A percentile compares a stretch with the other conserved stretches of the same genome.
These are phyloP conservation scores for Suillus fuscotomentosus DNA, from an alignment of 768 basidiomycete genomes.

Conservation along the genomic window DNA sequence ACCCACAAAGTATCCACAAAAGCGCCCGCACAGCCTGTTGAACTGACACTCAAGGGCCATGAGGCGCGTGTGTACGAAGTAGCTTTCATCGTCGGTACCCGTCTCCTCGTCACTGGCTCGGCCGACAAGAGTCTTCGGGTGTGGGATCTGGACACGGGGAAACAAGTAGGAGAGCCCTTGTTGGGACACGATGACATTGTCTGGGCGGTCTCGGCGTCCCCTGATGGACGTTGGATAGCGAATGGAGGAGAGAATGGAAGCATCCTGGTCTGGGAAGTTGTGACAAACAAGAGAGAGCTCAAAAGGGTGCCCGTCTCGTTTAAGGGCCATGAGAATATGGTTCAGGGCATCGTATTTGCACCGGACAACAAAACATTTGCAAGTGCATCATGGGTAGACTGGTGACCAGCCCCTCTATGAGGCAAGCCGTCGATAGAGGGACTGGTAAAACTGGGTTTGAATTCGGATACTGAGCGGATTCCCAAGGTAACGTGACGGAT, in stretches of 20 bases:
- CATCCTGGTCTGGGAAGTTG: not conserved
- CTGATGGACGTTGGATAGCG: constrained; percentile 12
- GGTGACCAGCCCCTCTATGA: no score
- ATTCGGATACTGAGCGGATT: no score
- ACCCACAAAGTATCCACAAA: not conserved
- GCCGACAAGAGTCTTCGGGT: not conserved
- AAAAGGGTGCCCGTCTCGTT: not conserved
- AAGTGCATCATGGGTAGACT: not conserved
- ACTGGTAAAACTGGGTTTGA: no score
- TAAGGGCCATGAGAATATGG: not conserved
- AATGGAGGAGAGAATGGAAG: constrained; percentile 10
- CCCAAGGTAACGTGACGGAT: no score
- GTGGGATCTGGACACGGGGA: constrained; percentile 23
- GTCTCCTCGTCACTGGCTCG: not conserved
- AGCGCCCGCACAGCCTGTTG: not conserved
- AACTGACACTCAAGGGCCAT: not conserved
- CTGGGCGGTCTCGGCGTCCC: constrained; percentile 35
- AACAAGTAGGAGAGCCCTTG: constrained; percentile 7
- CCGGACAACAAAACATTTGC: not conserved
- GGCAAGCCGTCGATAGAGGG: no score
- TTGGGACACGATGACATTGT: constrained; percentile 11
- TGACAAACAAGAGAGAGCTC: not conserved
- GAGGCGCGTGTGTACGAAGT: not conserved
- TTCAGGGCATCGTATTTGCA: not conserved
- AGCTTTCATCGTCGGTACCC: not conserved